Evolutionary conservation across 169 alveolate species (phyloP).

Genomic region (Perkinsus marinus): DNA sequence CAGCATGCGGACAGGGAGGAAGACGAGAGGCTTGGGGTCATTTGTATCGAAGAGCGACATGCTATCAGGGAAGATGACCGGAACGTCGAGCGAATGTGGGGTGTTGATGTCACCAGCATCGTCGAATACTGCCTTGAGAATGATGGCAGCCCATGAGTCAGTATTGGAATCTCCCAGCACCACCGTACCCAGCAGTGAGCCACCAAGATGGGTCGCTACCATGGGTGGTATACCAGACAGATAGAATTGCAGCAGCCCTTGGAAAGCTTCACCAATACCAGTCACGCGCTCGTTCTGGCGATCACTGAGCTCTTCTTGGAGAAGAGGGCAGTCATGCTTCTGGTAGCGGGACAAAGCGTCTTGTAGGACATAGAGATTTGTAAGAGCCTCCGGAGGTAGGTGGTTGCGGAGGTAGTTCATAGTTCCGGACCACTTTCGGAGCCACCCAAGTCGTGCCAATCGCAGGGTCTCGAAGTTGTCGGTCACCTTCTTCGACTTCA

Average conservation of each 20-base stretch:
- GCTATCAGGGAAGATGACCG: background rate
- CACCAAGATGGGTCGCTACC: background rate
- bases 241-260: background rate
- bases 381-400: background rate
- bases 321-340: background rate
- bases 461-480: background rate
- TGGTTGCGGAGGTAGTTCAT: background rate
- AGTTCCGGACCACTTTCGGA: background rate
- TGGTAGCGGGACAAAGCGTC: background rate
- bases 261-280: background rate
- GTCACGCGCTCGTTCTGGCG: background rate
- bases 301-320: background rate
- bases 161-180: background rate
- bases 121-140: background rate
- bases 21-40: background rate
- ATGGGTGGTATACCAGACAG: background rate
- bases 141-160: background rate
- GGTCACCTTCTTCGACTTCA: background rate
- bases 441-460: background rate
- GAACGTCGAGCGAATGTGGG: background rate
- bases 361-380: background rate
- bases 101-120: background rate
- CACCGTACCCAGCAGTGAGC: background rate
- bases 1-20: background rate
- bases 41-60: background rate